Evolutionary conservation across 768 basidiomycete genomes (phyloP), one percentile per base, ranked within the genome.

Genomic region (Tricholoma flavovirens): DNA sequence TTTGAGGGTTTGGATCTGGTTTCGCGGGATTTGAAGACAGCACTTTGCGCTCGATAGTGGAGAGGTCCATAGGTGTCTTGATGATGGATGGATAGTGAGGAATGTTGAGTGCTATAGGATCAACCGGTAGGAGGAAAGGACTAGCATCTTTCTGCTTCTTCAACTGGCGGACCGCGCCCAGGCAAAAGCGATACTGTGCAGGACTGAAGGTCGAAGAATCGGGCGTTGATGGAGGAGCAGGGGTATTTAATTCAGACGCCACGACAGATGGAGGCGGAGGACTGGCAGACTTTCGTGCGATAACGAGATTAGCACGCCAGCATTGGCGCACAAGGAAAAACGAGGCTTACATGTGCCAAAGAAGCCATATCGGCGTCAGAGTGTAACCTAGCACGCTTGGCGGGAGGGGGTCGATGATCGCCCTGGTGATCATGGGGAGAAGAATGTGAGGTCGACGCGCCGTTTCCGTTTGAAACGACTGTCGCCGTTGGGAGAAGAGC

Each of bases 21-120:
- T 91, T 93, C 52, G 74, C 63, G 2, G 89, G 86, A 64, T 92
- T 95, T 12, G 91, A 91, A 1, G 88, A 83, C 32, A 62, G 64
- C 42, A 98, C 77, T 73, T 98, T 97, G 64, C 83, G 83, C 72
- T 98, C 96, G 56, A 98, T 83, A 43, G 96, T 97, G 3, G 84
- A 80, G 46, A 99, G 80, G 68, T 98, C 97, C 92, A 98, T 98
- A 0, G 97, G 97, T 24, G 79, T 82, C 66, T 86, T 90, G 72
- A 99, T 83, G 67, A 98, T 84, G 45, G 78, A 78, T 33, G 82
- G 82, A 64, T 99, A 99, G 68, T 96, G 93, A 8, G 93, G 96
- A 58, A 92, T 83, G 58, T 83, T 84, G 62, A 93, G 75, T 7
- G 83, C 87, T 61, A 94, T 80, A 19, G 86, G 80, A 69, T 99